A percentile compares a stretch with the other conserved stretches of the same genome.
phyloP scores from a whole-genome alignment of 768 basidiomycete species.

The Russula compacta region DNA sequence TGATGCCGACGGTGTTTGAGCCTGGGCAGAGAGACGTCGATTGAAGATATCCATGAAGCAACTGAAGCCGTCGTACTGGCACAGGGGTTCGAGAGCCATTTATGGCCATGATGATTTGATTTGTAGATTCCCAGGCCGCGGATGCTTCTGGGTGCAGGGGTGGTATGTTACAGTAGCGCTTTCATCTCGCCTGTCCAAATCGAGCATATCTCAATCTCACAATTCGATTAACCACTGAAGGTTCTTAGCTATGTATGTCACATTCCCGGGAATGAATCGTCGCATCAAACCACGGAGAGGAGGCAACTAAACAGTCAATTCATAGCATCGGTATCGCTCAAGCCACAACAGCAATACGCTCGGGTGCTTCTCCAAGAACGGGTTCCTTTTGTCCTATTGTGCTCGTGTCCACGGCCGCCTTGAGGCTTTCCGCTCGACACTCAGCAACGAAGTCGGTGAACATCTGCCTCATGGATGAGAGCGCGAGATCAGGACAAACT shows the following conservation, averaged over 20 bases:
- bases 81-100: too few species aligned
- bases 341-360: conserved; percentile 25
- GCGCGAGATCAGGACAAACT: not conserved
- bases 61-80: too few species aligned
- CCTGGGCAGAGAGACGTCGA: too few species aligned
- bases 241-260: not conserved
- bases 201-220: not conserved
- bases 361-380: conserved; percentile 8
- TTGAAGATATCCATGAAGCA: too few species aligned
- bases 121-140: too few species aligned
- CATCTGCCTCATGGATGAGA: conserved; percentile 46
- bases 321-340: conserved; percentile 9
- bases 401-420: conserved; percentile 23
- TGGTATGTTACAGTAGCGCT: too few species aligned
- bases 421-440: conserved; percentile 53
- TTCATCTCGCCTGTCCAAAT: not conserved
- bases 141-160: too few species aligned
- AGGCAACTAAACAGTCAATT: not conserved
- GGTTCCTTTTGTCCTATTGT: conserved; percentile 21
- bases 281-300: not conserved
- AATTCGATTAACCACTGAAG: not conserved
- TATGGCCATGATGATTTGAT: too few species aligned
- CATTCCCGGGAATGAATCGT: not conserved
- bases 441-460: conserved; percentile 86
- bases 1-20: too few species aligned